A percentile compares a stretch with the other conserved stretches of the same genome.
Evolutionary conservation across 768 basidiomycete genomes (phyloP).

Genomic region (Tulasnella sp.): DNA sequence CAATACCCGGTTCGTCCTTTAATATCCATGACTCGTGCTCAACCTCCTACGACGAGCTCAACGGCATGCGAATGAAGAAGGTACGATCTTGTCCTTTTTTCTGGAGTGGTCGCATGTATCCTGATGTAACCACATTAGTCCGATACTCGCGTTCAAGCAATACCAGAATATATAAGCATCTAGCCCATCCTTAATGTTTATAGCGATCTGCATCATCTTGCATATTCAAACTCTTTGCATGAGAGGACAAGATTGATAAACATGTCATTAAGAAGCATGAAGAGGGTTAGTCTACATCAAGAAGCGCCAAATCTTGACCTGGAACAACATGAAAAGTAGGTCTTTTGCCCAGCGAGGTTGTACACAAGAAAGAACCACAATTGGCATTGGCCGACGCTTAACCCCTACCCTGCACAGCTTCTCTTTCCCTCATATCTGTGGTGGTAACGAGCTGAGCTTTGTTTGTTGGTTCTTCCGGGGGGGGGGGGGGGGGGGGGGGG

Average conservation of each 20-base stretch:
- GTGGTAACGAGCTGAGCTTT: constrained; percentile 56
- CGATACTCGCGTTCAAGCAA: constrained; percentile 49
- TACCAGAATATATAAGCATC: constrained; percentile 49
- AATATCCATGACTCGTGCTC: too few relatives aligned
- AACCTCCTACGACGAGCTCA: constrained; percentile 33
- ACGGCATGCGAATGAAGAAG: constrained; percentile 42
- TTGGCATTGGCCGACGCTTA: too few relatives aligned
- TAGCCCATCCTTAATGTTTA: too few relatives aligned
- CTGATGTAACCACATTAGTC: constrained; percentile 26
- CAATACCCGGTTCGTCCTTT: constrained; percentile 52
- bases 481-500: too few relatives aligned
- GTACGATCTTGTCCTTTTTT: constrained; percentile 20
- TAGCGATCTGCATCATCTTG: constrained; percentile 48
- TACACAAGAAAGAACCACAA: too few relatives aligned
- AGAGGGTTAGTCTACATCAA: constrained; percentile 48
- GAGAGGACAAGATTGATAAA: constrained; percentile 38
- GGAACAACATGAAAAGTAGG: constrained; percentile 38
- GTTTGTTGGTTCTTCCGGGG: constrained; percentile 49
- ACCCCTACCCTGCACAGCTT: too few relatives aligned
- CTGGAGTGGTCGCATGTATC: too few relatives aligned
- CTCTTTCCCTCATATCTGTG: constrained; percentile 47
- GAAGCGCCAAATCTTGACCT: constrained; percentile 41
- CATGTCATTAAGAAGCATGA: constrained; percentile 48
- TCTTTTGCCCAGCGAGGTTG: too few relatives aligned
- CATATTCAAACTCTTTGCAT: constrained; percentile 61